Evolutionary conservation across 148 eudicot genomes (phyloP), one percentile per base, ranked within the genome.

Genomic region (Persicaria tinctoria): DNA sequence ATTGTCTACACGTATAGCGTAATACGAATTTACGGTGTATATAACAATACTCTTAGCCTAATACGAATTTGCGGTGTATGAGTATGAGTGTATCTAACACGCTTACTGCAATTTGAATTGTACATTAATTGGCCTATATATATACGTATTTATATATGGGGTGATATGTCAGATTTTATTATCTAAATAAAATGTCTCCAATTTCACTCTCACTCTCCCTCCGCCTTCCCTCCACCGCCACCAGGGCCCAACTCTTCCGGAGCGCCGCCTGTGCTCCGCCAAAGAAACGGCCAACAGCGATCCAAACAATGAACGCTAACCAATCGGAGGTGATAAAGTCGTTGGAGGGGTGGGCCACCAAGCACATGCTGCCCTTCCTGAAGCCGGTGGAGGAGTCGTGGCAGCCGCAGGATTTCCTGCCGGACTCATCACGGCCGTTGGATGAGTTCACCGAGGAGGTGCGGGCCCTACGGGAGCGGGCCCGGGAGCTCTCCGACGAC

Each of bases 361-460:
- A 74, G 3, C 13, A 50, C 7, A 62, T 82, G 63, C 77, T 82
- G 5, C 79, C 81, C 7, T 70, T 75, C 45, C 81, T 82, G 44
- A 82, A 78, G 68, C 84, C 84, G 47, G 84, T 82, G 57, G 84
- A 82, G 38, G 50, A 48, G 8, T 78, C 74, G 66, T 82, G 84
- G 84, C 84, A 82, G 73, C 84, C 84, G 53, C 74, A 76, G 46
- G 81, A 82, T 45, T 82, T 78, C 70, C 77, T 82, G 0, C 84
- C 84, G 17, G 72, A 72, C 74, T 78, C 81, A 27, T 18, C 77
- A 0, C 5, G 4, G 13, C 47, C 79, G 27, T 72, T 20, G 41
- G 84, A 78, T 14, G 79, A 32, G 10, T 82, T 82, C 68, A 0
- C 32, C 1, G 79, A 82, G 16, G 51, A 76, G 44, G 73, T 82